Base-by-base conservation (phyloP, 1,139 yeast genomes). In the Hyphopichia fennica region DNA sequence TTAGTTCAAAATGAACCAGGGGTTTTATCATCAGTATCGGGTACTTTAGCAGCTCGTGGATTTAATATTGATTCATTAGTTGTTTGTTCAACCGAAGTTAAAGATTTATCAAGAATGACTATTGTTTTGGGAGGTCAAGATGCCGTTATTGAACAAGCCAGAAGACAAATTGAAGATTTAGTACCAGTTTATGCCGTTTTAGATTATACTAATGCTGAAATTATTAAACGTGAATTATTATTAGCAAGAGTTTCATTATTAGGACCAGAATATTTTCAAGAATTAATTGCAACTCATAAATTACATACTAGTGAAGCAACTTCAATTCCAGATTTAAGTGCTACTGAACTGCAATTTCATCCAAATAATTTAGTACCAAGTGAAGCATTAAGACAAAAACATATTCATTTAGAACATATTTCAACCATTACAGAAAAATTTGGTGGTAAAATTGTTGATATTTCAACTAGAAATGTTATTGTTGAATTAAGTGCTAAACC, bases 1-100 rank as follows among this genome's bases (percentile, higher is more conserved):
- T 77, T 93, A 63, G 99, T 93, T 30, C 99, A 93, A 68, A 91
- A 93, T 67, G 99, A 93, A 69, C 99, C 99, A 4, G 99, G 99
- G 74, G 99, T 93, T 40, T 75, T 93, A 58, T 85, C 96, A 37
- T 80, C 95, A 43, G 89, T 93, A 38, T 87, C 98, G 4, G 96
- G 98, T 44, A 91, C 96, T 40, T 76, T 93, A 54, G 99, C 99
- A 31, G 98, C 97, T 35, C 81, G 99, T 63, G 99, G 99, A 11
- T 93, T 93, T 80, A 93, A 93, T 69, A 93, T 93, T 60, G 99
- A 93, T 65, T 91, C 98, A 8, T 78, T 93, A 54, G 97, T 93
- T 46, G 99, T 93, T 39, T 91, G 97, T 65, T 88, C 85, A 71
- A 93, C 99, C 28, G 98, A 93, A 65, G 98, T 93, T 48, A 84